Evolutionary conservation across 768 basidiomycete species (phyloP), one percentile per base, ranked within the genome.

Genomic region (Psilocybe azurescens): DNA sequence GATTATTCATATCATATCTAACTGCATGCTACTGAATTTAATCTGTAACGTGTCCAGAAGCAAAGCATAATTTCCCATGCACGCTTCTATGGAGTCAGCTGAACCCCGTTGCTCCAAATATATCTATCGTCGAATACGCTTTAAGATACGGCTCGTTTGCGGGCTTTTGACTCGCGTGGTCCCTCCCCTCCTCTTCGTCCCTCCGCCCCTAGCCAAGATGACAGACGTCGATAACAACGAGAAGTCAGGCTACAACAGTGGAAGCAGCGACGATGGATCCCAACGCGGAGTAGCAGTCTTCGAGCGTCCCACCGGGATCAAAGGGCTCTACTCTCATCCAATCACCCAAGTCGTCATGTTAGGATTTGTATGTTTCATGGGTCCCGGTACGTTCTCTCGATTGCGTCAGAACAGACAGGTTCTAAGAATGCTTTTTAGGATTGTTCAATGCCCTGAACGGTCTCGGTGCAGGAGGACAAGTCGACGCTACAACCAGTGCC

Each of bases 401-500:
- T 13, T 44, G 0, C 58, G 13, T 29, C 14, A 56, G 10, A 38
- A 5, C 13, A 29, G 6, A 32, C 11, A 11, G 28, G 11, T 10
- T 38, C 18, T 29, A 48, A 24, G 10, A 28, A 14, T 28, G 2
- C 36, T 47, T 28, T 6, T 11, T 76, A 72, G 91, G 92, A 60
- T 82, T 93, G 59, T 93, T 91, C 76, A 94, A 93, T 68, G 87
- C 91, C 0, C 77, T 93, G 68, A 89, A 85, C 58, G 91, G 93
- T 36, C 81, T 95, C 49, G 94, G 94, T 3, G 92, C 82, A 49
- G 91, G 89, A 50, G 93, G 93, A 3, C 89, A 90, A 74, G 71
- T 91, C 46, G 86, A 90, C 67, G 69, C 85, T 11, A 79, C 78
- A 3, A 90, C 87, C 11, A 85, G 83, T 69, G 86, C 90, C 16